Conservation (phyloP, 208 protist genomes). For the Endotrypanum monterogeii region DNA sequence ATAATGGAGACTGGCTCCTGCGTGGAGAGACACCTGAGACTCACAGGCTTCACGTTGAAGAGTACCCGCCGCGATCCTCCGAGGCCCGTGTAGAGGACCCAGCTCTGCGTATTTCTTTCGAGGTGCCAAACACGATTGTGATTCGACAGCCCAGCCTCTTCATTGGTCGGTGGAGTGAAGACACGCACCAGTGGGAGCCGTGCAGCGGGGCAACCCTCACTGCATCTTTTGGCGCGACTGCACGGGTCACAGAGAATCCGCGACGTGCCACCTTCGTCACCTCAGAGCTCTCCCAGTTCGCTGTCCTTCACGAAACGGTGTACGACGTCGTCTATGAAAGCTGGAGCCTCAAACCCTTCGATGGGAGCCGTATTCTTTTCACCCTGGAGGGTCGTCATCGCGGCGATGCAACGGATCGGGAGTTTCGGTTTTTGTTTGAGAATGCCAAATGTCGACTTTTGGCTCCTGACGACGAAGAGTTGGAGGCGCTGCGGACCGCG, state of each 20-base stretch:
- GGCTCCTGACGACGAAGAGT: slow-evolving; percentile 76
- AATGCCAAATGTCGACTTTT: slow-evolving; percentile 82
- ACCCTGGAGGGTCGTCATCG: slow-evolving; percentile 76
- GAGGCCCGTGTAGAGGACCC: slow-evolving; percentile 68
- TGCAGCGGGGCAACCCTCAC: slow-evolving; percentile 77
- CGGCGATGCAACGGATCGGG: slow-evolving; percentile 82
- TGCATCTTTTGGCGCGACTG: slow-evolving; percentile 38
- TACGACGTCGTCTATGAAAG: slow-evolving; percentile 91
- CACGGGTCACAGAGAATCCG: slow-evolving; percentile 33
- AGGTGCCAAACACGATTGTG: slow-evolving; percentile 79
- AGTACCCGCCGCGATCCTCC: slow-evolving; percentile 71
- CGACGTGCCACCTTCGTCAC: slow-evolving; percentile 71
- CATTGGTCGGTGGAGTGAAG: slow-evolving; percentile 81
- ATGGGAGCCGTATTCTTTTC: slow-evolving; percentile 71
- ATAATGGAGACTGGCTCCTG: slow-evolving; percentile 76
- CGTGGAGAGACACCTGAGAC: slow-evolving; percentile 70
- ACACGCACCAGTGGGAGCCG: slow-evolving; percentile 76
- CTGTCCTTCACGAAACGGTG: slow-evolving; percentile 88
- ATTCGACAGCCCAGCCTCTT: slow-evolving; percentile 83
- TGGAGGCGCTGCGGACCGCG: slow-evolving; percentile 57
- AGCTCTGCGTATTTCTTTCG: slow-evolving; percentile 82
- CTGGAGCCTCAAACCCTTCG: slow-evolving; percentile 79
- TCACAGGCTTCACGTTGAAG: slow-evolving; percentile 69
- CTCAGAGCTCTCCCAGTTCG: slow-evolving; percentile 82
- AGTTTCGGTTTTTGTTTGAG: slow-evolving; percentile 83